Conservation (phyloP, 257 asterid species). For the Scutellaria minor region DNA sequence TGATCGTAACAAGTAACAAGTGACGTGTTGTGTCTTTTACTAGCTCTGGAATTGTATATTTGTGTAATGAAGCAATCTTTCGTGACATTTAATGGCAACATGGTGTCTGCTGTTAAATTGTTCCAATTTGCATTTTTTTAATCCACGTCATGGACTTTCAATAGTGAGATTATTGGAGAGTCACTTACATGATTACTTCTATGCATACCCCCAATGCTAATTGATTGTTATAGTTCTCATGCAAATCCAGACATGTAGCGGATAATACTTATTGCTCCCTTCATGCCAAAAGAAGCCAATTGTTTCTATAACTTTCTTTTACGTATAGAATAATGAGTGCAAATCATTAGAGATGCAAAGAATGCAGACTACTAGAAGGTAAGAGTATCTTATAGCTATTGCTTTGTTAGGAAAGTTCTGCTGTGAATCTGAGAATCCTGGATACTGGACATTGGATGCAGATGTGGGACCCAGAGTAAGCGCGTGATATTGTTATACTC, state of each 20-base stretch:
- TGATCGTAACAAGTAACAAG: neutral
- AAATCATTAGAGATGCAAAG: neutral
- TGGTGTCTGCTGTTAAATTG: neutral
- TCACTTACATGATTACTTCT: too few relatives aligned
- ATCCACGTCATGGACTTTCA: too few relatives aligned
- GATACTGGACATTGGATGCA: neutral
- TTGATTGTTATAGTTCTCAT: neutral
- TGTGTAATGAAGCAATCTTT: neutral
- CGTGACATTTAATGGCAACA: conserved; percentile 12
- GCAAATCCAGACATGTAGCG: neutral
- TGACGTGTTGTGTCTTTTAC: conserved; percentile 15
- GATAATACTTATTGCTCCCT: neutral
- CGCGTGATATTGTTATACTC: neutral
- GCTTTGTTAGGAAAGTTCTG: neutral
- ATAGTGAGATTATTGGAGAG: too few relatives aligned
- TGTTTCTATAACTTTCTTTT: too few relatives aligned
- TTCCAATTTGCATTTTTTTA: too few relatives aligned
- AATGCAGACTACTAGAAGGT: neutral
- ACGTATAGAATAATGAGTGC: too few relatives aligned
- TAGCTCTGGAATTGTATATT: neutral
- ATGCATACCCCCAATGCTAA: too few relatives aligned
- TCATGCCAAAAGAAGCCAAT: too few relatives aligned
- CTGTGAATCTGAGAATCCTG: conserved; percentile 19
- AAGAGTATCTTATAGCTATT: neutral
- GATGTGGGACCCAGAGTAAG: neutral